phyloP scores from a whole-genome alignment of 805 yeast species.

The Yarrowia osloensis region DNA sequence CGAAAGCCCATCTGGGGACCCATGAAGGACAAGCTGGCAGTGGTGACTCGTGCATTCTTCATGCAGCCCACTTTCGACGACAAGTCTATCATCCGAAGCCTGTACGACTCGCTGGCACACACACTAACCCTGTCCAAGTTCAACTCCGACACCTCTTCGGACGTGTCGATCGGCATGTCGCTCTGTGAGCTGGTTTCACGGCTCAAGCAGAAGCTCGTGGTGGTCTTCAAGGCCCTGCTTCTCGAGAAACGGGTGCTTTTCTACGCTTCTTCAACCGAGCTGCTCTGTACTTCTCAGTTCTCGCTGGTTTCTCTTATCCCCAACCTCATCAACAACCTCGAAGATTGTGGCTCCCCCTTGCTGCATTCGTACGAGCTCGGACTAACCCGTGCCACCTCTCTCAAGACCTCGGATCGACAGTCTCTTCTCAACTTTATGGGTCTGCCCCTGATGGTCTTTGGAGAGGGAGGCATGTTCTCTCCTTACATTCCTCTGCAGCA shows the following conservation, averaged over 20 bases:
- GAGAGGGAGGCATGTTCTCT: slow-evolving; percentile 81
- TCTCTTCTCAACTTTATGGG: slow-evolving; percentile 82
- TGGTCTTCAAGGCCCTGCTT: slow-evolving; percentile 72
- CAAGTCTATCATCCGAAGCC: slow-evolving; percentile 61
- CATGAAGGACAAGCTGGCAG: slow-evolving; percentile 84
- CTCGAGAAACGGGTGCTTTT: slow-evolving; percentile 74
- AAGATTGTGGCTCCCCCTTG: slow-evolving; percentile 78
- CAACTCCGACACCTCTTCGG: slow-evolving; percentile 51
- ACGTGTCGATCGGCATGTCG: slow-evolving; percentile 71
- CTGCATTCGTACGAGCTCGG: slow-evolving; percentile 56
- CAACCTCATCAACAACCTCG: slow-evolving; percentile 66
- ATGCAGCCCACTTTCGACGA: slow-evolving; percentile 77
- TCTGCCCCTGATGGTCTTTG: slow-evolving; percentile 82
- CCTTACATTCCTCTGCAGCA: slow-evolving; percentile 96
- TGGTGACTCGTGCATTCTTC: slow-evolving; percentile 84
- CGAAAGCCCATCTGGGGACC: slow-evolving; percentile 83
- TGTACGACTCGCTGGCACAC: slow-evolving; percentile 61
- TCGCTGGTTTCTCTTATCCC: slow-evolving; percentile 84
- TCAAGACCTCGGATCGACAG: slow-evolving; percentile 74
- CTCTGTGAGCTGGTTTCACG: slow-evolving; percentile 62
- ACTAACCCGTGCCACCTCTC: slow-evolving; percentile 60
- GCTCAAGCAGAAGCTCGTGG: slow-evolving; percentile 60
- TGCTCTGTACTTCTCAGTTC: slow-evolving; percentile 78
- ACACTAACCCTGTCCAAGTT: slow-evolving; percentile 37
- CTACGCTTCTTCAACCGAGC: slow-evolving; percentile 77